Percentiles rank a stretch among this genome's conserved stretches.
phyloP scores from a whole-genome alignment of 768 basidiomycete genomes.

The Hygrocybe coccinea region DNA sequence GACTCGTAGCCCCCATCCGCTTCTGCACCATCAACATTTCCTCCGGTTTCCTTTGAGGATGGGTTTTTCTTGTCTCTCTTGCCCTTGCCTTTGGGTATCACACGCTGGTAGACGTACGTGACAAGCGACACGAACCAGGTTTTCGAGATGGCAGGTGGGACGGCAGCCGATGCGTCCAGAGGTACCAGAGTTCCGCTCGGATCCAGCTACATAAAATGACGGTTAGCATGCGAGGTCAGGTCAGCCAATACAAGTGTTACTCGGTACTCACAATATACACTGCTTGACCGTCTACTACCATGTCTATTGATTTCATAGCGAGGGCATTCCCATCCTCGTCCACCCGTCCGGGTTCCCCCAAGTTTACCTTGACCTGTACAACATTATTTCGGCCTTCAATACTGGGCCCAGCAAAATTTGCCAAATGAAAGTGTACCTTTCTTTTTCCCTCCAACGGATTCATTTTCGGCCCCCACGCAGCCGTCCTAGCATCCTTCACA shows the following conservation, averaged over 20 bases:
- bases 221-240: background rate
- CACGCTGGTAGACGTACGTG: background rate
- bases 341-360: slow-evolving; percentile 46
- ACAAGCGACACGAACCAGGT: slow-evolving; percentile 62
- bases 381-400: background rate
- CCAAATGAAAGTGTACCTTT: slow-evolving; percentile 45
- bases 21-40: slow-evolving; percentile 10
- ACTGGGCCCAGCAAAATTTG: background rate
- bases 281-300: slow-evolving; percentile 72
- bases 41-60: background rate
- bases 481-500: slow-evolving; percentile 53
- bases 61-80: background rate
- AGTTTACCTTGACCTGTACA: slow-evolving; percentile 65
- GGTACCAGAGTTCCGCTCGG: slow-evolving; percentile 51
- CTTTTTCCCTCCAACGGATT: slow-evolving; percentile 56
- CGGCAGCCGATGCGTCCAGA: slow-evolving; percentile 56
- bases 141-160: slow-evolving; percentile 48
- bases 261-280: slow-evolving; percentile 66
- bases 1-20: slow-evolving; percentile 38
- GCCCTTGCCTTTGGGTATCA: background rate
- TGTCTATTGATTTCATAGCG: slow-evolving; percentile 57
- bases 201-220: slow-evolving; percentile 45
- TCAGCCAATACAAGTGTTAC: background rate
- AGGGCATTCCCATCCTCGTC: slow-evolving; percentile 52
- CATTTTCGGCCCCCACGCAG: slow-evolving; percentile 82